phyloP scores from a whole-genome alignment of 176 grass and related monocot genomes.

The Urochloa ruziziensis region DNA sequence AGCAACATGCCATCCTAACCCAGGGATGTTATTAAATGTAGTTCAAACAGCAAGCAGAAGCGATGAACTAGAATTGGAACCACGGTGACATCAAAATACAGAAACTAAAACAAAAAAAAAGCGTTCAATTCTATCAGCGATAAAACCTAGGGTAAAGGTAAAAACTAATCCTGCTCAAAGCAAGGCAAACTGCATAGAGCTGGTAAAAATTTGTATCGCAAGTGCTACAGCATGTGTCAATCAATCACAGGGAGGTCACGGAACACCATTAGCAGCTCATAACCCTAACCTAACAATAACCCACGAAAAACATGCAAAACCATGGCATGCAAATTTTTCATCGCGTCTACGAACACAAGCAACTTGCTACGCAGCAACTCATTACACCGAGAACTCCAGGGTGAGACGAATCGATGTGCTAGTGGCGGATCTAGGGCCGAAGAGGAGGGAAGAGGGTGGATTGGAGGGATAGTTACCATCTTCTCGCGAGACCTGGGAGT shows the following conservation, averaged over 20 bases:
- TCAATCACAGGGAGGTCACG: too few species aligned
- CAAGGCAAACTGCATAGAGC: neutral
- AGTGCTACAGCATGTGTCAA: neutral
- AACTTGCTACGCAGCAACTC: neutral
- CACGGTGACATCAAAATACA: neutral
- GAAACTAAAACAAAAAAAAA: neutral
- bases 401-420: neutral
- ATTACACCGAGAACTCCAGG: neutral
- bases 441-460: too few species aligned
- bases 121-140: neutral
- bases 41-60: neutral
- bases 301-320: neutral
- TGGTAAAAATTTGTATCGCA: neutral
- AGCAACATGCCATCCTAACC: neutral
- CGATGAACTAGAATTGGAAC: neutral
- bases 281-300: neutral
- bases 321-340: neutral
- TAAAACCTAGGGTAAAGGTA: neutral
- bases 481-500: neutral
- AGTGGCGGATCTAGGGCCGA: neutral
- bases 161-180: too few species aligned
- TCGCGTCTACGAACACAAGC: neutral
- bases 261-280: neutral
- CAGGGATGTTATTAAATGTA: neutral
- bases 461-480: conserved; percentile 25